A percentile compares a stretch with the other conserved stretches of the same genome.
Conservation (phyloP, 257 asterid genomes). For the Plectranthus barbatus region DNA sequence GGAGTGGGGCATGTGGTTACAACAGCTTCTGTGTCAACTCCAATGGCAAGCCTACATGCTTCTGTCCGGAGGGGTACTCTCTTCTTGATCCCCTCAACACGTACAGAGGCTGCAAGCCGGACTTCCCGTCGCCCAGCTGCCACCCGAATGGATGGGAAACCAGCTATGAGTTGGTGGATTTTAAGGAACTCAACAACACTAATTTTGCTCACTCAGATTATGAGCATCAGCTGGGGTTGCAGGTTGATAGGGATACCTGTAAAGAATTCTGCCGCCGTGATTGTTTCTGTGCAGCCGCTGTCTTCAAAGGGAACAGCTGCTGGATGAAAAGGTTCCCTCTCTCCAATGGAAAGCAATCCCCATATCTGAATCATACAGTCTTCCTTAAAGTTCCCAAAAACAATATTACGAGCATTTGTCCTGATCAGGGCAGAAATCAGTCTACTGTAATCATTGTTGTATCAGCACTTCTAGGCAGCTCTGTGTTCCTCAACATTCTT, state of each 20-base stretch:
- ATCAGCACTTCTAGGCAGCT: slow-evolving; percentile 35
- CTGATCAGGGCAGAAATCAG: neutral
- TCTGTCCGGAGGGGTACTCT: slow-evolving; percentile 29
- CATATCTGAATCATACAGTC: neutral
- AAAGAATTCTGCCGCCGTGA: slow-evolving; percentile 21
- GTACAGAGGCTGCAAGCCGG: slow-evolving; percentile 27
- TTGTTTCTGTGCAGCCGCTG: slow-evolving; percentile 33
- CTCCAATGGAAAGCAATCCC: slow-evolving; percentile 23
- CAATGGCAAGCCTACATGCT: slow-evolving; percentile 23
- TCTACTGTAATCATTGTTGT: slow-evolving; percentile 16
- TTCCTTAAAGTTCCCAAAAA: slow-evolving; percentile 13
- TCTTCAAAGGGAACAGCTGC: slow-evolving; percentile 13
- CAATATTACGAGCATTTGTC: neutral
- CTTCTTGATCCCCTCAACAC: slow-evolving; percentile 14
- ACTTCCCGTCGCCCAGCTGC: slow-evolving; percentile 19
- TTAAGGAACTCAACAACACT: slow-evolving; percentile 11
- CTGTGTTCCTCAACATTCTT: slow-evolving; percentile 24
- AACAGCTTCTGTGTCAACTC: slow-evolving; percentile 30
- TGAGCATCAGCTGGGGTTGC: slow-evolving; percentile 5
- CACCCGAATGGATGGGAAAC: slow-evolving; percentile 8
- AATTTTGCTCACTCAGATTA: slow-evolving; percentile 31
- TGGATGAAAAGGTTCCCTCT: slow-evolving; percentile 41
- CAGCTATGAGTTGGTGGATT: neutral
- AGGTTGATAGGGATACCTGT: slow-evolving; percentile 1
- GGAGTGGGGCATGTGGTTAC: slow-evolving; percentile 49